Evolutionary conservation across 495 filamentous ascomycete species (phyloP).

Genomic region (Xanthoparmelia taractica): DNA sequence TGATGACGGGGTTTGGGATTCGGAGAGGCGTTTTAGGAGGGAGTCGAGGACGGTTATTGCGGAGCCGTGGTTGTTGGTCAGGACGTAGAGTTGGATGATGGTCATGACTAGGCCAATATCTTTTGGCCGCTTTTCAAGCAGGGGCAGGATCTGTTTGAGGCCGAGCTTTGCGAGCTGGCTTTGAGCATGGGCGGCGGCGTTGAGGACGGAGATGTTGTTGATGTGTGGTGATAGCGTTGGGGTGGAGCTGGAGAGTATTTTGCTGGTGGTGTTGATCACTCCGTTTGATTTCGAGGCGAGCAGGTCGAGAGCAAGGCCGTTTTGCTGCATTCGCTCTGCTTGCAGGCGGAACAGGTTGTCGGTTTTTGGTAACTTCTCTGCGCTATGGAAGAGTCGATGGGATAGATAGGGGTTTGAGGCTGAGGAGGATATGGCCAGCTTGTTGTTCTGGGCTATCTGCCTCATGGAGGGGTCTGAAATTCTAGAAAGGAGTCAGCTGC

Average conservation of each 20-base stretch:
- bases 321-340: slow-evolving; percentile 54
- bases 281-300: slow-evolving; percentile 69
- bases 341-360: slow-evolving; percentile 78
- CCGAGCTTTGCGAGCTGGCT: slow-evolving; percentile 57
- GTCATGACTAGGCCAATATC: slow-evolving; percentile 82
- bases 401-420: slow-evolving; percentile 69
- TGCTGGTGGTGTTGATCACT: slow-evolving; percentile 57
- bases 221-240: slow-evolving; percentile 49
- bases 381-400: slow-evolving; percentile 57
- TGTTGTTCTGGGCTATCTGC: slow-evolving; percentile 73
- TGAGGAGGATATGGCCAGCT: slow-evolving; percentile 49
- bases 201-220: slow-evolving; percentile 64
- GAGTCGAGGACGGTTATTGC: slow-evolving; percentile 69
- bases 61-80: slow-evolving; percentile 62
- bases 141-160: slow-evolving; percentile 62
- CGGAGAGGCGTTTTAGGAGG: slow-evolving; percentile 62
- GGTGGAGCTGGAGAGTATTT: slow-evolving; percentile 45
- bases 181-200: slow-evolving; percentile 67
- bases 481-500: slow-evolving; percentile 39
- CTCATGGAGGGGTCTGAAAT: slow-evolving; percentile 71
- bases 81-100: slow-evolving; percentile 75
- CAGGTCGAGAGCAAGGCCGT: slow-evolving; percentile 66
- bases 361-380: slow-evolving; percentile 49
- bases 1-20: slow-evolving; percentile 46
- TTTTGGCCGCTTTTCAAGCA: slow-evolving; percentile 68